Evolutionary conservation across 2,329 filamentous ascomycete species (phyloP), one percentile per base, ranked within the genome.

Genomic region (Grosmannia clavigera): DNA sequence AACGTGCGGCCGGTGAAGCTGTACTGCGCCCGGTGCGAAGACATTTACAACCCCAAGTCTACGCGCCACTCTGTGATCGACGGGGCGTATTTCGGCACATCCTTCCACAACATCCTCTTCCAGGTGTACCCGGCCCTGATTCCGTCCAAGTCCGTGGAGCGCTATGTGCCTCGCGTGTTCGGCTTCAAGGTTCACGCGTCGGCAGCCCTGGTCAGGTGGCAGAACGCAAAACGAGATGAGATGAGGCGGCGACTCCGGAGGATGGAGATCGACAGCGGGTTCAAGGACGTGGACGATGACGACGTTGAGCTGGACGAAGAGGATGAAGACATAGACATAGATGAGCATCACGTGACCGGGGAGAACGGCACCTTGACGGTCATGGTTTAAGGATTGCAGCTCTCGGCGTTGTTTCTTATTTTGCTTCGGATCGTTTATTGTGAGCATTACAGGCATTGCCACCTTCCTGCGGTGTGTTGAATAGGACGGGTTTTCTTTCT

Each of bases 101-200:
- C 90, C 3, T 99, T 99, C 79, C 92, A 96, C 80, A 96, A 96
- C 76, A 96, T 99, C 74, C 84, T 99, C 64, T 97, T 99, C 78
- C 94, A 99, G 73, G 94, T 99, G 60, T 97, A 97, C 72, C 92
- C 94, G 6, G 85, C 88, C 29, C 81, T 99, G 67, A 84, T 95
- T 58, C 94, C 94, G 3, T 78, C 84, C 66, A 99, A 97, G 80
- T 90, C 84, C 67, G 79, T 85, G 64, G 85, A 90, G 65, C 84
- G 94, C 66, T 96, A 97, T 74, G 83, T 92, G 60, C 94, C 94
- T 29, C 63, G 88, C 61, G 87, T 95, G 62, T 99, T 94, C 72
- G 94, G 94, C 40, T 99, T 99, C 80, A 90, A 90, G 69, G 91
- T 99, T 6, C 94, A 99, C 74, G 89, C 91, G 5, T 82, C 87